Conservation (phyloP, 2,329 filamentous ascomycete species). For the Akanthomyces lecanii region DNA sequence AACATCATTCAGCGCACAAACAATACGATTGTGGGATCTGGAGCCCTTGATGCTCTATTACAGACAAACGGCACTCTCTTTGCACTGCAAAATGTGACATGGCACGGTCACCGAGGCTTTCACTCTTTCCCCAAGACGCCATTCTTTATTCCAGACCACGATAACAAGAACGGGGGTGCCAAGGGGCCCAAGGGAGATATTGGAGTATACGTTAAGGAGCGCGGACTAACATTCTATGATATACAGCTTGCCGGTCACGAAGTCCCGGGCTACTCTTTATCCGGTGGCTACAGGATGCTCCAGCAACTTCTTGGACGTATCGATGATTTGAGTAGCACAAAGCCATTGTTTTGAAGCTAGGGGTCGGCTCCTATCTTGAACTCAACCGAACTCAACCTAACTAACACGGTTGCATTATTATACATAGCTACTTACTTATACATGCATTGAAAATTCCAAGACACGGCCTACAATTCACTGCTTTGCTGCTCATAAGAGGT, state of each 20-base stretch:
- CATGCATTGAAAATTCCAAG: too few relatives aligned
- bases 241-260: conserved; percentile 20
- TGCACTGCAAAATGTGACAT: conserved; percentile 69
- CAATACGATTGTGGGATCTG: conserved; percentile 21
- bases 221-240: conserved; percentile 21
- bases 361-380: too few relatives aligned
- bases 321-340: conserved; percentile 14
- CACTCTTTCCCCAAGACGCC: conserved; percentile 38
- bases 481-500: too few relatives aligned
- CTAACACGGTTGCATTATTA: too few relatives aligned
- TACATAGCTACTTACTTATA: too few relatives aligned
- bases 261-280: conserved; percentile 19
- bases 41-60: conserved; percentile 48
- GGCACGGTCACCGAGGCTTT: conserved; percentile 63
- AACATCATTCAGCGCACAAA: conserved; percentile 22
- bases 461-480: too few relatives aligned
- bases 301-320: conserved; percentile 19
- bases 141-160: conserved; percentile 19
- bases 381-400: too few relatives aligned
- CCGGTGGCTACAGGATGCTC: conserved; percentile 19
- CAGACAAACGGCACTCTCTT: conserved; percentile 59
- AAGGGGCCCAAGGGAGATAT: conserved; percentile 15
- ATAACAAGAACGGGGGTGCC: conserved; percentile 28
- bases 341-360: background rate
- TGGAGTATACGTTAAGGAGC: conserved; percentile 19